These are phyloP conservation scores for Leishmania arabica DNA, from an alignment of 208 protist species.

Conservation along the genomic window DNA sequence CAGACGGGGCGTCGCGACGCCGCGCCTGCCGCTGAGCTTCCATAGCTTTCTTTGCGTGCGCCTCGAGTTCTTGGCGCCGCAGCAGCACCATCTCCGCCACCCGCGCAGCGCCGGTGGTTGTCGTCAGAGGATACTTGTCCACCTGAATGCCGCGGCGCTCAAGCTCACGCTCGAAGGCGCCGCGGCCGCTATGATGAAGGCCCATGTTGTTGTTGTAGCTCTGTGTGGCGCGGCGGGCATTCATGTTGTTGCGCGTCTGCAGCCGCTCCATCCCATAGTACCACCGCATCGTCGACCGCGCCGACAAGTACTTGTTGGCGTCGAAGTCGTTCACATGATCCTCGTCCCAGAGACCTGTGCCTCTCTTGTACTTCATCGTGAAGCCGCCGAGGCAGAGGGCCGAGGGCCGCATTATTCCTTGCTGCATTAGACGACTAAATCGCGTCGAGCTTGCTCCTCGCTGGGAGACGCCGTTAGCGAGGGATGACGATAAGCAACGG, in stretches of 20 bases:
- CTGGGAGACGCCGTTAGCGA: background rate
- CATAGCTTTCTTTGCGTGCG: conserved; percentile 54
- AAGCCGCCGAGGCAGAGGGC: conserved; percentile 50
- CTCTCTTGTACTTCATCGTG: conserved; percentile 88
- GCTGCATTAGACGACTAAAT: background rate
- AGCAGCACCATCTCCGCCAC: conserved; percentile 89
- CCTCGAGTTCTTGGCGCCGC: conserved; percentile 74
- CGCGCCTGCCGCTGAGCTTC: conserved; percentile 35
- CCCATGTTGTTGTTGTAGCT: conserved; percentile 89
- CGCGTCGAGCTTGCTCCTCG: background rate
- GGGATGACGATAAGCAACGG: background rate
- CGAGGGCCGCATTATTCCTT: conserved; percentile 42
- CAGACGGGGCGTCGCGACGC: conserved; percentile 49
- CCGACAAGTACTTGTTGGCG: conserved; percentile 73
- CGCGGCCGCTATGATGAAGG: conserved; percentile 83
- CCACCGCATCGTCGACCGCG: conserved; percentile 81
- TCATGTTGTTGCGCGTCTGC: conserved; percentile 70
- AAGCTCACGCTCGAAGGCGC: conserved; percentile 87
- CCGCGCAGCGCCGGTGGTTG: conserved; percentile 74
- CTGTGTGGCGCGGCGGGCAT: conserved; percentile 64
- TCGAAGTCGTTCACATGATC: conserved; percentile 93
- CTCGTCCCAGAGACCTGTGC: conserved; percentile 89
- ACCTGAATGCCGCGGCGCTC: conserved; percentile 74
- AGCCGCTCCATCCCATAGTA: conserved; percentile 86
- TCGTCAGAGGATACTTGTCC: conserved; percentile 89